Evolutionary conservation across 2,329 filamentous ascomycete genomes (phyloP), one percentile per base, ranked within the genome.

Genomic region (Claviceps humidiphila): DNA sequence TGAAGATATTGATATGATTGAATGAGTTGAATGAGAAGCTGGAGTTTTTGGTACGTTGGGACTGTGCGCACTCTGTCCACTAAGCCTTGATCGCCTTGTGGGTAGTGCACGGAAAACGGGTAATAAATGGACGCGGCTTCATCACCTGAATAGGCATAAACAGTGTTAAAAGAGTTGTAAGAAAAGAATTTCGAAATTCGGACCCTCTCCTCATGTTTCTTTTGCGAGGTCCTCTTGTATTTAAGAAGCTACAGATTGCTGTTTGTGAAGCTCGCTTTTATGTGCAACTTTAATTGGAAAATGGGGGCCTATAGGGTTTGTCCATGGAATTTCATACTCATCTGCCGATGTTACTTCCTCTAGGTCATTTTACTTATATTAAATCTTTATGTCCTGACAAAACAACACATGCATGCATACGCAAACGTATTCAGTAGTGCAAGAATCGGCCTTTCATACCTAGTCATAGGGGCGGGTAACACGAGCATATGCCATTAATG

Each of bases 1-100:
- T 41, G 80, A 82, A 52, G 82, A 86, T 64, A 72, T 85, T 55
- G 83, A 86, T 60, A 86, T 87, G 84, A 84, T 86, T 62, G 80
- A 83, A 70, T 83, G 67, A 56, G 38, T 86, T 62, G 80, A 83
- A 70, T 83, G 67, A 55, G 38, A 48, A 34, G 9, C 17, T 51
- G 38, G 47, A 34, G 6, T 20, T 51, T 24, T 34, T 20, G 39
- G 38, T 16, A 47, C 16, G 17, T 46, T 46, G 22, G 24, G 3
- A 20, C 22, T 50, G 39, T 51, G 26, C 43, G 22, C 22, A 34
- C 44, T 37, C 26, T 43, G 5, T 41, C 24, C 24, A 24, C 24
- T n/a, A 4, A 34, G 44, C 24, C 37, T 40, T 9, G 37, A 34
- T 34, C 37, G 42, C 17, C 26, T 5, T 6, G n/a, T 20, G 30